Percentiles rank a stretch among this genome's conserved stretches.
Conservation (phyloP, 257 asterid species). For the Oldenlandia corymbosa region DNA sequence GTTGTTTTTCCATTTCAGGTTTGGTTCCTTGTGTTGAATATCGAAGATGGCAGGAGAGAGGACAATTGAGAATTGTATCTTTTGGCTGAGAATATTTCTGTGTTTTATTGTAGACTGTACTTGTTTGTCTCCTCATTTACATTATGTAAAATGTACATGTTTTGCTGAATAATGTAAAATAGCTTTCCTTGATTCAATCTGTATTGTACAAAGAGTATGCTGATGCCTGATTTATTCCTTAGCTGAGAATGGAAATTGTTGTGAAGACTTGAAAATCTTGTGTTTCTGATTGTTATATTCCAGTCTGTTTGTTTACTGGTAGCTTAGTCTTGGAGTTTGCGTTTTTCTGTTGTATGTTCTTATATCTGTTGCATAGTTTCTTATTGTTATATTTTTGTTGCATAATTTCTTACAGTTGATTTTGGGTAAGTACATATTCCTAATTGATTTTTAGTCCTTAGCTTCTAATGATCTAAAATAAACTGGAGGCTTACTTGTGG, state of each 20-base stretch:
- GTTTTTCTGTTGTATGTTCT: no score
- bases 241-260: not conserved
- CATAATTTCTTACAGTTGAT: not conserved
- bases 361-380: no score
- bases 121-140: not conserved
- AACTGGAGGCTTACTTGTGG: no score
- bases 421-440: not conserved
- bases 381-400: no score
- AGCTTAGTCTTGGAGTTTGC: not conserved
- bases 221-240: not conserved
- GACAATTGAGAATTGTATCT: slow-evolving; percentile 46
- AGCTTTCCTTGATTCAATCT: not conserved
- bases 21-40: slow-evolving; percentile 28
- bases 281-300: no score
- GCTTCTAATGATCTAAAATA: no score
- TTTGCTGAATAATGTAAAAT: not conserved
- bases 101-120: no score
- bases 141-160: not conserved
- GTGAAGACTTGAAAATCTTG: no score
- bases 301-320: not conserved
- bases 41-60: slow-evolving; percentile 52
- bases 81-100: not conserved
- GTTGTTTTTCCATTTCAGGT: slow-evolving; percentile 23
- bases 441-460: no score
- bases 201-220: no score